Percentiles rank a stretch among this genome's conserved stretches.
phyloP scores from a whole-genome alignment of 2,329 filamentous ascomycete genomes.

The Reticulascus tulasneorum region DNA sequence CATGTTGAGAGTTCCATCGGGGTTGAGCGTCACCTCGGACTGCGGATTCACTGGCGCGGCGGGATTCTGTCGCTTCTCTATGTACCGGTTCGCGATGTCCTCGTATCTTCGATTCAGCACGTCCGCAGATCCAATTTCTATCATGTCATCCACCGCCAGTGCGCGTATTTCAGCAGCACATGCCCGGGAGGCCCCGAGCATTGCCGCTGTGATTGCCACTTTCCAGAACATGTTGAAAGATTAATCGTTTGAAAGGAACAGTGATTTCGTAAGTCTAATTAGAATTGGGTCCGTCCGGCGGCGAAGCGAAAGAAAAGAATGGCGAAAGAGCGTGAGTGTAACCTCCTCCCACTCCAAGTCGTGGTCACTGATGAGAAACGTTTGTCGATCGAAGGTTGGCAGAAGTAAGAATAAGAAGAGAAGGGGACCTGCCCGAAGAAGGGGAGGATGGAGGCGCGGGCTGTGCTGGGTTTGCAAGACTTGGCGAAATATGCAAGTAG shows the following conservation, averaged over 20 bases:
- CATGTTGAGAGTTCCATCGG: conserved; percentile 46
- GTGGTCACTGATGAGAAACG: background rate
- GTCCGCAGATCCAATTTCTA: conserved; percentile 21
- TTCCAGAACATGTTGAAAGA: conserved; percentile 13
- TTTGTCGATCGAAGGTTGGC: conserved; percentile 12
- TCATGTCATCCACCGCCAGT: conserved; percentile 19
- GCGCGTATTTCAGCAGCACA: conserved; percentile 13
- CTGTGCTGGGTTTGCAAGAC: conserved; percentile 13
- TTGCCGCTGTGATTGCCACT: conserved; percentile 9
- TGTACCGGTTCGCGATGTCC: conserved; percentile 14
- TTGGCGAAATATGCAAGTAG: conserved; percentile 2
- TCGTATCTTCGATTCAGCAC: conserved; percentile 13
- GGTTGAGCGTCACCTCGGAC: conserved; percentile 29
- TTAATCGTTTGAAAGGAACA: background rate
- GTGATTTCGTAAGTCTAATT: conserved; percentile 8
- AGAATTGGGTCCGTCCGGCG: conserved; percentile 16
- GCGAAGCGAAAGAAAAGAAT: conserved; percentile 13
- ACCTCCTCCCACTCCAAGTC: conserved; percentile 9
- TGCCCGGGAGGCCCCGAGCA: conserved; percentile 10
- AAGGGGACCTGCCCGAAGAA: conserved; percentile 29
- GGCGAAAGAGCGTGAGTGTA: conserved; percentile 7
- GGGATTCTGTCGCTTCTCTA: conserved; percentile 17
- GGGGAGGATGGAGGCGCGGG: conserved; percentile 17
- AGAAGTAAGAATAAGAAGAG: conserved; percentile 13
- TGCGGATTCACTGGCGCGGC: no score